phyloP scores from a whole-genome alignment of 345 rosid species.

The Melaleuca quinquenervia region DNA sequence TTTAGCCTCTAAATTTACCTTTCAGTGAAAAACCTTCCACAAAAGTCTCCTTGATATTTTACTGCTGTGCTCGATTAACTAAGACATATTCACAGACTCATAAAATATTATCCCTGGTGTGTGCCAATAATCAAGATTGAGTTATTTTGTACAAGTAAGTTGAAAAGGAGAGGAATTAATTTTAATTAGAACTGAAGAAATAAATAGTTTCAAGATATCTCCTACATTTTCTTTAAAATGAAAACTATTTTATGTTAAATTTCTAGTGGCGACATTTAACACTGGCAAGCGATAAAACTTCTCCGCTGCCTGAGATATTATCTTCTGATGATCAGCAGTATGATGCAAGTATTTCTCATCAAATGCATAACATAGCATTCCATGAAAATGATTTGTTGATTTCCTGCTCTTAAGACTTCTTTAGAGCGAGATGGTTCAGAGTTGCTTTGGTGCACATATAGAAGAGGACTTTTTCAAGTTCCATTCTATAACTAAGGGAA shows the following conservation, averaged over 20 bases:
- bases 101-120: neutral
- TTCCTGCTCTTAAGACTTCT: neutral
- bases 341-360: neutral
- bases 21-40: neutral
- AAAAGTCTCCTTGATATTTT: neutral
- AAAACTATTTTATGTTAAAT: neutral
- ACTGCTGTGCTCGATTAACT: neutral
- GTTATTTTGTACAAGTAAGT: neutral
- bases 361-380: neutral
- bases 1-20: neutral
- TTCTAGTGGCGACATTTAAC: neutral
- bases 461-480: neutral
- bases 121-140: neutral
- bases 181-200: neutral
- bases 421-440: neutral
- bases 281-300: neutral
- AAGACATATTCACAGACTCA: neutral
- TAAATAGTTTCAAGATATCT: neutral
- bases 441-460: neutral
- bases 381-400: neutral
- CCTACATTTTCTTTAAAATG: neutral
- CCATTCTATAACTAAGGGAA: neutral
- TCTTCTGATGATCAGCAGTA: neutral
- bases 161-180: neutral
- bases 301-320: neutral